phyloP scores from a whole-genome alignment of 2,329 filamentous ascomycete genomes.

The Verticillium longisporum region DNA sequence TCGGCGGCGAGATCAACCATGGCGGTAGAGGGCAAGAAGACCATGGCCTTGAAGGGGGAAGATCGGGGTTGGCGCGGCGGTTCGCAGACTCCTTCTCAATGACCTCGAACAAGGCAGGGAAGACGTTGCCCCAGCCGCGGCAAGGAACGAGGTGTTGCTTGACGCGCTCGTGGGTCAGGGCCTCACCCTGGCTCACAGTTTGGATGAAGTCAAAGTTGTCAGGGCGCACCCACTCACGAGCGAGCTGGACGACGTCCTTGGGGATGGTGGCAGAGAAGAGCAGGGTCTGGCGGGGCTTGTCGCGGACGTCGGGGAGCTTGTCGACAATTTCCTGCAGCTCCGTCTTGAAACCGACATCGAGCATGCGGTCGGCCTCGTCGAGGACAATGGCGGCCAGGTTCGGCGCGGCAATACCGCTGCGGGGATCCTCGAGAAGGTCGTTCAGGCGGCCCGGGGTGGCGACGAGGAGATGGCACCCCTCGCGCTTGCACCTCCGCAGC shows the following conservation, averaged over 20 bases:
- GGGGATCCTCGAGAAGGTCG: slow-evolving; percentile 67
- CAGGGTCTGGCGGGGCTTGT: slow-evolving; percentile 76
- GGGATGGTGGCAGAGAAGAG: slow-evolving; percentile 95
- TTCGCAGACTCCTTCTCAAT: slow-evolving; percentile 51
- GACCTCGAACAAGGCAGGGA: slow-evolving; percentile 74
- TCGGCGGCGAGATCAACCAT: slow-evolving; percentile 55
- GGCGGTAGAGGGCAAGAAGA: slow-evolving; percentile 79
- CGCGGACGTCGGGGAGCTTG: slow-evolving; percentile 53
- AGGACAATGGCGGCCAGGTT: slow-evolving; percentile 90
- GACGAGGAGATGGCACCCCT: slow-evolving; percentile 84
- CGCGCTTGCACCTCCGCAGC: slow-evolving; percentile 57
- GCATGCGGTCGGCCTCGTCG: slow-evolving; percentile 96
- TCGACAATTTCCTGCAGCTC: slow-evolving; percentile 56
- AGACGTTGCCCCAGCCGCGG: slow-evolving; percentile 64
- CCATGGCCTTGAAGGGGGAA: slow-evolving; percentile 86
- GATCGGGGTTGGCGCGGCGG: slow-evolving; percentile 27
- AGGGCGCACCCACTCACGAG: slow-evolving; percentile 69
- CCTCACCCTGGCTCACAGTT: slow-evolving; percentile 76
- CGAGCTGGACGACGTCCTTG: slow-evolving; percentile 71
- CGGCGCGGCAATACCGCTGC: slow-evolving; percentile 58
- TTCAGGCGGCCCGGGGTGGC: slow-evolving; percentile 84
- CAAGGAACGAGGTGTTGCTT: slow-evolving; percentile 70
- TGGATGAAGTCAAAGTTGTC: slow-evolving; percentile 81
- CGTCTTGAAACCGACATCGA: slow-evolving; percentile 81
- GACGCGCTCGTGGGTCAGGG: slow-evolving; percentile 76